Evolutionary conservation across 768 basidiomycete genomes (phyloP), one percentile per base, ranked within the genome.

Genomic region (Pleurotus tuber-regium): DNA sequence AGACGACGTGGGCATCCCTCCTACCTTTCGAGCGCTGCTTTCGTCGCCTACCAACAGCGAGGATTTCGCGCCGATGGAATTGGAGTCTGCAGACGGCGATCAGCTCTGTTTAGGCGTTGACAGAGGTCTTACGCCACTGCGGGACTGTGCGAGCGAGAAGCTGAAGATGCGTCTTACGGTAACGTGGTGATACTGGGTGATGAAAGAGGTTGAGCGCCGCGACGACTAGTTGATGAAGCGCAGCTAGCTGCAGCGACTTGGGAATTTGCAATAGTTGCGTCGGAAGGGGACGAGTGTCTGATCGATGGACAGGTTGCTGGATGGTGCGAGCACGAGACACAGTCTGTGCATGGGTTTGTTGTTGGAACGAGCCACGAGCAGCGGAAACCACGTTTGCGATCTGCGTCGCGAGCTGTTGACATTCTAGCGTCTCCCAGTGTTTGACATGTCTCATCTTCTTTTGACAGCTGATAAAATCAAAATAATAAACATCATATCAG

Each of bases 371-470:
- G 36, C 57, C 46, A 11, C 58, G 54, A 10, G 43, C 39, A 9
- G 23, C 51, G 33, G 55, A 35, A 58, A 55, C 58, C 19, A 50
- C 54, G 31, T 48, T 44, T 2, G 53, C 52, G 39, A 50, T 55
- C 3, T 49, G 26, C 12, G 51, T 50, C 19, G 57, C 50, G 5
- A 58, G 54, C 48, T 68, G 69, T 54, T 70, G 71, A 11, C 55
- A 63, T 50, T 86, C 85, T 2, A 86, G 65, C 10, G 86, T 87
- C 6, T 84, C 86, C 6, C 87, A 72, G 18, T 86, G 72, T 61
- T 91, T 88, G 43, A 88, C 85, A 1, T 88, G 81, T 67, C 89
- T 90, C 87, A 89, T 89, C 66, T 90, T 89, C 66, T 91, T 91
- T 46, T 89, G 79, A 66, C 89, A 89, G 43, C 84, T 86, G 54